Conservation (phyloP, 805 yeast species). For the Komagataella ulmi region DNA sequence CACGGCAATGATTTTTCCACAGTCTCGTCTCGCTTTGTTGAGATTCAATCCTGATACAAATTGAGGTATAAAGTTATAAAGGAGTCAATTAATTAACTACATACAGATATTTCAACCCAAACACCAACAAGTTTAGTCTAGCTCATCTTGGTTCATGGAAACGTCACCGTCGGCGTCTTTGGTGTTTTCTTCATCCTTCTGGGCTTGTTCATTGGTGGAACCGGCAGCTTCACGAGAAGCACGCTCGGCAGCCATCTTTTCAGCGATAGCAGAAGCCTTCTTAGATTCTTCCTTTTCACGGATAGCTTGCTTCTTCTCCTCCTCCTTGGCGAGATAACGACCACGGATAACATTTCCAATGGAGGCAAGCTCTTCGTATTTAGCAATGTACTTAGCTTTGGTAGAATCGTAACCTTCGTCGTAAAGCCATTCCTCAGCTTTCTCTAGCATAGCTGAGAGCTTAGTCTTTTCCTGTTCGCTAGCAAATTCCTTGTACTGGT, state of each 20-base stretch:
- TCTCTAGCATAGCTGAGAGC: conserved; percentile 57
- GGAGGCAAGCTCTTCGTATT: conserved; percentile 92
- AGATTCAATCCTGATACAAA: not conserved
- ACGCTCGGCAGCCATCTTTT: conserved; percentile 70
- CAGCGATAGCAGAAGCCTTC: conserved; percentile 73
- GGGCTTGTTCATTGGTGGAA: conserved; percentile 10
- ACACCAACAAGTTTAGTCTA: conserved; percentile 6
- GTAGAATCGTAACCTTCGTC: conserved; percentile 94
- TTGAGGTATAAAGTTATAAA: not conserved
- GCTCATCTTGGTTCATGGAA: conserved; percentile 18
- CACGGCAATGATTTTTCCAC: not conserved
- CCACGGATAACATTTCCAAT: conserved; percentile 93
- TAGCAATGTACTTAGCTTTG: conserved; percentile 95
- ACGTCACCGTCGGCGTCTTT: conserved; percentile 23
- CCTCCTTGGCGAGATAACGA: conserved; percentile 86
- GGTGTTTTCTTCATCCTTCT: conserved; percentile 13
- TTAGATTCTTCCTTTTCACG: conserved; percentile 82
- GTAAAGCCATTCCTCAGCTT: conserved; percentile 97
- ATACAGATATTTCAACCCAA: not conserved
- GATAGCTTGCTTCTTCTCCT: conserved; percentile 84
- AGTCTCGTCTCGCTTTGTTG: not conserved
- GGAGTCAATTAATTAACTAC: not conserved
- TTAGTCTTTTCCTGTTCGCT: conserved; percentile 80
- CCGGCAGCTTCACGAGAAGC: conserved; percentile 25
- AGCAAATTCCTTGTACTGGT: conserved; percentile 78